Percentiles rank a stretch among this genome's conserved stretches.
Conservation (phyloP, 345 rosid species). For the Brassica cretica region DNA sequence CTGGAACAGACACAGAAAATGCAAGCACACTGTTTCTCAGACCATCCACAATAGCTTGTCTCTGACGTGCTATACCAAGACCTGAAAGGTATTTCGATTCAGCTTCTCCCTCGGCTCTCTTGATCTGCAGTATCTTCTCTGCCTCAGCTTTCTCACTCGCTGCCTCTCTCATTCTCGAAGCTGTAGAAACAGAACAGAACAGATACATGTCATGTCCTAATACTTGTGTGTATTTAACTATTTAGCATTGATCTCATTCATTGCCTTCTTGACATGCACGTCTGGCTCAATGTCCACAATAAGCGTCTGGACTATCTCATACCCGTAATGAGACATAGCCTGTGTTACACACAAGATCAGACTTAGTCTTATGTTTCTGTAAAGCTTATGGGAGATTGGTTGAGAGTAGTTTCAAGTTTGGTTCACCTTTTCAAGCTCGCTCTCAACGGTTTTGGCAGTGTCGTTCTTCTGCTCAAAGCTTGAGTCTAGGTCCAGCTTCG, state of each 20-base stretch:
- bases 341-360: slow-evolving; percentile 29
- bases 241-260: slow-evolving; percentile 73
- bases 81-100: slow-evolving; percentile 67
- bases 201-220: background rate
- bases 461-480: slow-evolving; percentile 66
- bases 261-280: slow-evolving; percentile 71
- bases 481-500: slow-evolving; percentile 60
- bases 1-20: slow-evolving; percentile 68
- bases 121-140: slow-evolving; percentile 67
- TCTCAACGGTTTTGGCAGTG: slow-evolving; percentile 60
- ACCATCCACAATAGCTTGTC: slow-evolving; percentile 74
- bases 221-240: background rate
- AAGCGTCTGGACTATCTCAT: slow-evolving; percentile 76
- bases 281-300: slow-evolving; percentile 80
- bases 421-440: slow-evolving; percentile 60
- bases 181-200: slow-evolving; percentile 21
- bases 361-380: background rate
- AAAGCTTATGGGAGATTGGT: background rate
- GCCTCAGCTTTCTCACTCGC: slow-evolving; percentile 69
- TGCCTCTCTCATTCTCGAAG: slow-evolving; percentile 65
- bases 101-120: slow-evolving; percentile 71
- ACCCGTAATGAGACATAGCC: slow-evolving; percentile 85
- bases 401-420: background rate
- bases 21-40: slow-evolving; percentile 66
- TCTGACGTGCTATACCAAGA: slow-evolving; percentile 62